These are phyloP conservation scores for Lachancea meyersii DNA, from an alignment of 805 yeast species.

Conservation along the genomic window DNA sequence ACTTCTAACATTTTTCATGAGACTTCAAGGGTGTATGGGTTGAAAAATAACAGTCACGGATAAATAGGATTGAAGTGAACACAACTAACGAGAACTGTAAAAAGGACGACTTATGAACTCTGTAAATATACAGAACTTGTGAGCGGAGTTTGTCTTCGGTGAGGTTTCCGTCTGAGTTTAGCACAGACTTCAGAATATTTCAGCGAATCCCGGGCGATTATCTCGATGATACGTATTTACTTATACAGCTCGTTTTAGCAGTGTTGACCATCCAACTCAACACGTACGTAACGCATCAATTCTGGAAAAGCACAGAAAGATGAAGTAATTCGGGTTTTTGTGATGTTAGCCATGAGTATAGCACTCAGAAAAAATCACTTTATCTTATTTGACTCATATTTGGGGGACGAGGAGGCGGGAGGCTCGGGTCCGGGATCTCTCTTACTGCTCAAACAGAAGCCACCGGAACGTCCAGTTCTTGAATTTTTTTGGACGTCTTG, in stretches of 20 bases:
- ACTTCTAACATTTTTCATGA: neutral
- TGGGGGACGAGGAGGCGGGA: too few relatives aligned
- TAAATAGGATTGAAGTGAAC: neutral
- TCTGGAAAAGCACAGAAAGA: conserved; percentile 6
- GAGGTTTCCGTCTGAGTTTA: too few relatives aligned
- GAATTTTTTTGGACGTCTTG: neutral
- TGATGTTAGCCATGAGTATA: neutral
- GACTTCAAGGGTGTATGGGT: neutral
- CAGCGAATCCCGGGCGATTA: neutral
- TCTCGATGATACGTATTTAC: conserved; percentile 1
- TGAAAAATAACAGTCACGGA: neutral
- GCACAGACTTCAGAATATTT: neutral
- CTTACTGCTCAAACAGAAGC: neutral
- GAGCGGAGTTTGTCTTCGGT: too few relatives aligned
- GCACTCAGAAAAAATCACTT: too few relatives aligned
- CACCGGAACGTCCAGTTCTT: neutral
- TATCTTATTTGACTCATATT: too few relatives aligned
- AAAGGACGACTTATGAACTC: too few relatives aligned
- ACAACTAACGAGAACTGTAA: too few relatives aligned
- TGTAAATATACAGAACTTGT: too few relatives aligned
- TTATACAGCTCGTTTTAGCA: conserved; percentile 2
- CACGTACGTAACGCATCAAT: conserved; percentile 1
- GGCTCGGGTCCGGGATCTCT: neutral
- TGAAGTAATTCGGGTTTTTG: neutral
- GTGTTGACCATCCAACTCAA: neutral